Evolutionary conservation across 768 basidiomycete genomes (phyloP).

Genomic region (Leccinum obscurum): DNA sequence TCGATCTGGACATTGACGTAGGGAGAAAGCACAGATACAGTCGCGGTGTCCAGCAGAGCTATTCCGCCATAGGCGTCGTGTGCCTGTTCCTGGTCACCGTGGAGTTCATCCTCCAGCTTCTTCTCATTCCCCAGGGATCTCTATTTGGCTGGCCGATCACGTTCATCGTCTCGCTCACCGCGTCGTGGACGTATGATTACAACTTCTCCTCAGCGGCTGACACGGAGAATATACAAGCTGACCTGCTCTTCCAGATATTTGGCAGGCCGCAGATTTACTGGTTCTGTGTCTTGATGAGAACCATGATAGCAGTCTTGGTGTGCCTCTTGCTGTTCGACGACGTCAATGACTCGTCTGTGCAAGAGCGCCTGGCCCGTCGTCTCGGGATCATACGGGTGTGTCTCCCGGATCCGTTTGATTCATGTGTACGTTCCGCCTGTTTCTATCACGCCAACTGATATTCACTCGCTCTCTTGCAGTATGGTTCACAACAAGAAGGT

Average conservation of each 20-base stretch:
- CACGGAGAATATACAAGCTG: constrained; percentile 23
- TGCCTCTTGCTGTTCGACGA: constrained; percentile 20
- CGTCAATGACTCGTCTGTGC: constrained; percentile 5
- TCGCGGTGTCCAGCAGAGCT: background rate
- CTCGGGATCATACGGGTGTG: constrained; percentile 17
- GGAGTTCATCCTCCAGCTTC: constrained; percentile 34
- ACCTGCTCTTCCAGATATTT: constrained; percentile 18
- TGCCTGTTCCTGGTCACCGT: constrained; percentile 28
- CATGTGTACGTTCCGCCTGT: constrained; percentile 60
- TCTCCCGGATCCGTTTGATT: constrained; percentile 68
- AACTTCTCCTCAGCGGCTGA: constrained; percentile 34
- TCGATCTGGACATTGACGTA: constrained; percentile 18
- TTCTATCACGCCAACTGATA: background rate
- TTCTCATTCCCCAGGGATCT: constrained; percentile 34
- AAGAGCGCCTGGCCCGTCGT: constrained; percentile 20
- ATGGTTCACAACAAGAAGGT: constrained; percentile 97
- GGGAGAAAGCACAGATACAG: constrained; percentile 1
- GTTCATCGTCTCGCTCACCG: constrained; percentile 30
- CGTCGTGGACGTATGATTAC: constrained; percentile 34
- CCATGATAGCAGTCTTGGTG: constrained; percentile 22
- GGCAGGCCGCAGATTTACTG: constrained; percentile 14
- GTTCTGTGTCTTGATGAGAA: constrained; percentile 18
- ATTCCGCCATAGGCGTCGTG: constrained; percentile 9
- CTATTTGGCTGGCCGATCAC: constrained; percentile 33
- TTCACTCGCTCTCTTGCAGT: constrained; percentile 39